phyloP scores from a whole-genome alignment of 768 basidiomycete genomes.

The Tylopilus vinaceipallidus region DNA sequence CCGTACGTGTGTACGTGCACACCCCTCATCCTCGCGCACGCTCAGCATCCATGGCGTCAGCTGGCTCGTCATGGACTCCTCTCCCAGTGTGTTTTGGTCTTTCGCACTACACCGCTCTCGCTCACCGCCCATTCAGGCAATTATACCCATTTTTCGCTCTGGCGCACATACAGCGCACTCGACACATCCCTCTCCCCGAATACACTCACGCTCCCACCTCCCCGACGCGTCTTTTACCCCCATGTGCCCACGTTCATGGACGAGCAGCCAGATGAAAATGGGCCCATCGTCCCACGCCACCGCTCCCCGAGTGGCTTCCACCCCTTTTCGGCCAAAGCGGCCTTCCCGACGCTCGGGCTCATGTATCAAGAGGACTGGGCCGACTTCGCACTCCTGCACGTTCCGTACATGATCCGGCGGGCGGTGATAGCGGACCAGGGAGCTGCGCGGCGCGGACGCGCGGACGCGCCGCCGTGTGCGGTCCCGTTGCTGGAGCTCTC shows the following conservation, averaged over 20 bases:
- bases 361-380: constrained; percentile 76
- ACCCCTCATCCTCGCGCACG: not conserved
- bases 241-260: constrained; percentile 61
- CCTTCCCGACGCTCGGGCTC: constrained; percentile 67
- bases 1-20: not conserved
- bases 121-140: constrained; percentile 41
- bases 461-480: constrained; percentile 31
- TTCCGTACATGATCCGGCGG: constrained; percentile 74
- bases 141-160: constrained; percentile 72
- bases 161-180: constrained; percentile 71
- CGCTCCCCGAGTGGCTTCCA: constrained; percentile 67
- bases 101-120: not conserved
- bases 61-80: constrained; percentile 58
- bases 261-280: constrained; percentile 30
- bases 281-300: constrained; percentile 32
- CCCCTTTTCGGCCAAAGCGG: constrained; percentile 65
- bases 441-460: constrained; percentile 47
- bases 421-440: constrained; percentile 74
- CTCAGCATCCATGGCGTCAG: constrained; percentile 64
- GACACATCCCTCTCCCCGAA: constrained; percentile 47
- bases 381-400: constrained; percentile 64
- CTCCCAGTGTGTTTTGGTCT: constrained; percentile 42
- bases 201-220: constrained; percentile 54
- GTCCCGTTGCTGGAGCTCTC: constrained; percentile 43
- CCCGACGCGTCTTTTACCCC: constrained; percentile 75